Percentiles rank a stretch among this genome's conserved stretches.
phyloP scores from a whole-genome alignment of 352 stramenopile species.

The Pythium utonaiense region DNA sequence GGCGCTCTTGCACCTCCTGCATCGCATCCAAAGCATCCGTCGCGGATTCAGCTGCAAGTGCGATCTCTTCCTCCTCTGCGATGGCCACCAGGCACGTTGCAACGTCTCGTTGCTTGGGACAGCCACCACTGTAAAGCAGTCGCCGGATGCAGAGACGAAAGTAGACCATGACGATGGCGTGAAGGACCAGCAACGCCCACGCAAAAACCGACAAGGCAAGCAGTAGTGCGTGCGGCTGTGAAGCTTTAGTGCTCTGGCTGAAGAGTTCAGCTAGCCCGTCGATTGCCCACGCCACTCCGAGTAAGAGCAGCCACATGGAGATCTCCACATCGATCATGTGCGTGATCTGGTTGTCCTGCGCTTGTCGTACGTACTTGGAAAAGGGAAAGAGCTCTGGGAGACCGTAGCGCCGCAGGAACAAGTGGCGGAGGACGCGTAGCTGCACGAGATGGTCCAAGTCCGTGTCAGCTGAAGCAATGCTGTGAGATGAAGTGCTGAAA shows the following conservation, averaged over 20 bases:
- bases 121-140: slow-evolving; percentile 30
- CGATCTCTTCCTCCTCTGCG: slow-evolving; percentile 17
- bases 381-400: slow-evolving; percentile 39
- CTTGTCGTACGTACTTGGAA: slow-evolving; percentile 66
- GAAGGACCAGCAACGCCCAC: slow-evolving; percentile 29
- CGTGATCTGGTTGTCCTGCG: slow-evolving; percentile 24
- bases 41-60: slow-evolving; percentile 19
- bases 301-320: slow-evolving; percentile 38
- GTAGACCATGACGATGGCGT: slow-evolving; percentile 37
- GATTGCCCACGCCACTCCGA: slow-evolving; percentile 43
- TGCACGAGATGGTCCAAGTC: slow-evolving; percentile 8
- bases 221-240: slow-evolving; percentile 11
- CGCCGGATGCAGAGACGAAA: slow-evolving; percentile 30
- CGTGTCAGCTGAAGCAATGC: not conserved
- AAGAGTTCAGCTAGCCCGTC: slow-evolving; percentile 17
- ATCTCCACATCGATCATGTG: slow-evolving; percentile 40
- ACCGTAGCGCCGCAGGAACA: slow-evolving; percentile 14
- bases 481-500: no score
- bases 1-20: slow-evolving; percentile 19
- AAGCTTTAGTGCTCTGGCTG: not conserved
- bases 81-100: slow-evolving; percentile 25
- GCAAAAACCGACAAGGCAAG: slow-evolving; percentile 14
- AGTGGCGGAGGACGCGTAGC: slow-evolving; percentile 16
- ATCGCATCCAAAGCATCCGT: slow-evolving; percentile 28
- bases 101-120: slow-evolving; percentile 12